These are phyloP conservation scores for Suhomyces tanzawaensis DNA, from an alignment of 805 yeast species.

Conservation along the genomic window DNA sequence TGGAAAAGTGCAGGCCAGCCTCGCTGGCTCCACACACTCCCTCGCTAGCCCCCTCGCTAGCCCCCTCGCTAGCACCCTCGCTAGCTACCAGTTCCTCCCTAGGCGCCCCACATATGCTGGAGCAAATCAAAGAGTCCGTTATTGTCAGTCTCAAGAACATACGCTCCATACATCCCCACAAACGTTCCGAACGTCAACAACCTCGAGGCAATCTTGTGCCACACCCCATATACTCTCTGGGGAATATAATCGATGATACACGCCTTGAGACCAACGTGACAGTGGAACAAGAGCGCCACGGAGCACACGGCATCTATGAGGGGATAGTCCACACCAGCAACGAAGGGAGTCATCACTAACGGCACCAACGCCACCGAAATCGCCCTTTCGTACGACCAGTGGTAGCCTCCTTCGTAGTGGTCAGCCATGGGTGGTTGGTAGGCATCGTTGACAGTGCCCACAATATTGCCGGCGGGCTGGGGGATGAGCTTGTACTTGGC, in stretches of 20 bases:
- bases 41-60: too few species aligned
- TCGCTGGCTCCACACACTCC: too few species aligned
- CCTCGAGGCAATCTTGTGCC: conserved; percentile 67
- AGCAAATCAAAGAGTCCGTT: conserved; percentile 74
- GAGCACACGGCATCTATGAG: conserved; percentile 71
- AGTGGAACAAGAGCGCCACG: conserved; percentile 66
- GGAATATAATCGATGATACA: conserved; percentile 95
- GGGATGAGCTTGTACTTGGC: conserved; percentile 54
- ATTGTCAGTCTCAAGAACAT: conserved; percentile 74
- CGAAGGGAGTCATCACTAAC: conserved; percentile 68
- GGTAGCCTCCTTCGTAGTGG: conserved; percentile 77
- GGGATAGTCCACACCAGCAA: conserved; percentile 69
- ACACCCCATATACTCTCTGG: conserved; percentile 73
- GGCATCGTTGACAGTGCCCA: conserved; percentile 94
- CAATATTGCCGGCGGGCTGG: conserved; percentile 87
- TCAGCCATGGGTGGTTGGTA: conserved; percentile 61
- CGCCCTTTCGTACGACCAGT: conserved; percentile 88
- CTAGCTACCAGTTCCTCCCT: too few species aligned
- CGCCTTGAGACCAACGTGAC: conserved; percentile 82
- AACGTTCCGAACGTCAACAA: conserved; percentile 71
- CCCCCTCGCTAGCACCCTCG: too few species aligned
- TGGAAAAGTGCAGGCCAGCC: too few species aligned
- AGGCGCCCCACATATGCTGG: conserved; percentile 52
- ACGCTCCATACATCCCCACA: conserved; percentile 74
- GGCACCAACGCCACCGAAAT: conserved; percentile 75